Conservation (phyloP, 768 basidiomycete genomes). For the Lentinula sp. region DNA sequence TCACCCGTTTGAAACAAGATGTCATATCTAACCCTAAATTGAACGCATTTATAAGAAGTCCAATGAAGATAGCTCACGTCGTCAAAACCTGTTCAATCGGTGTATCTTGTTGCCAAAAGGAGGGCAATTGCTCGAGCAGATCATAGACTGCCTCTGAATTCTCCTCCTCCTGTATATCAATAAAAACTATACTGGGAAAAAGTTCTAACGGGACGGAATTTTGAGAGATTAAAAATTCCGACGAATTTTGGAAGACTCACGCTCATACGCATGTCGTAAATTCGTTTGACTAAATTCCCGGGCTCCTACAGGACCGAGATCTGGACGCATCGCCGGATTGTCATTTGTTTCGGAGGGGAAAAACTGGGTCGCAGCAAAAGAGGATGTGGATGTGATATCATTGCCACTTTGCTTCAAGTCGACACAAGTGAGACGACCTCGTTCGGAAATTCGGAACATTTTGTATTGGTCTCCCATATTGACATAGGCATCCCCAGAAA, state of each 20-base stretch:
- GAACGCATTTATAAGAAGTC: not conserved
- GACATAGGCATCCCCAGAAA: slow-evolving; percentile 27
- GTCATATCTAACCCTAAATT: slow-evolving; percentile 44
- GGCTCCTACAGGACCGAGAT: slow-evolving; percentile 38
- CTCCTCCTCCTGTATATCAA: slow-evolving; percentile 24
- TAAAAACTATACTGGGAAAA: slow-evolving; percentile 11
- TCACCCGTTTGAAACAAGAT: slow-evolving; percentile 49
- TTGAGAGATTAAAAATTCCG: not conserved
- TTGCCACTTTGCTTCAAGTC: slow-evolving; percentile 22
- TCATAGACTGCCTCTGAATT: slow-evolving; percentile 38
- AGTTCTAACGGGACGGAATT: not conserved
- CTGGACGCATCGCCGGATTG: slow-evolving; percentile 15
- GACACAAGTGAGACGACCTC: slow-evolving; percentile 39
- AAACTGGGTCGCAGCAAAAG: slow-evolving; percentile 3
- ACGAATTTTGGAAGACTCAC: slow-evolving; percentile 29
- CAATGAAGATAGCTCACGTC: slow-evolving; percentile 32
- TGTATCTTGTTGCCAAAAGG: slow-evolving; percentile 49
- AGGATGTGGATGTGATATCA: slow-evolving; percentile 8
- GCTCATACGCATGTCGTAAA: slow-evolving; percentile 46
- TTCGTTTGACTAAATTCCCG: slow-evolving; percentile 42
- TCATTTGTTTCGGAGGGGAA: not conserved
- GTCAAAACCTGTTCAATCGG: slow-evolving; percentile 54
- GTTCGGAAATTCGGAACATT: slow-evolving; percentile 40
- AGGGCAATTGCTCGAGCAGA: slow-evolving; percentile 45
- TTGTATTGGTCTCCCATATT: slow-evolving; percentile 10